Conservation (phyloP, 2,329 filamentous ascomycete species). For the Chalara sp. region DNA sequence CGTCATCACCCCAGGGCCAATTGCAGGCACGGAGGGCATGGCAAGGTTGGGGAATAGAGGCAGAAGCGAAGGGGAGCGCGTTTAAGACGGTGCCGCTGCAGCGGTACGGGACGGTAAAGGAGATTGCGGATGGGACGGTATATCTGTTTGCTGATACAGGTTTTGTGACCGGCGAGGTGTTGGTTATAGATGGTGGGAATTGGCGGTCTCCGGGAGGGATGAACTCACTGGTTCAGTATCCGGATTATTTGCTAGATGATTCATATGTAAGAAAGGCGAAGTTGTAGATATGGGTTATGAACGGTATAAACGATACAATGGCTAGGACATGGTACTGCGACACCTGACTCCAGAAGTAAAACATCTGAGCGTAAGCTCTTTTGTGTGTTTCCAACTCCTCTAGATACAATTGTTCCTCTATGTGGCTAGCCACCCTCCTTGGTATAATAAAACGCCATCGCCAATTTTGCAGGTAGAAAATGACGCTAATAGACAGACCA, state of each 20-base stretch:
- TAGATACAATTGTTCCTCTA: neutral
- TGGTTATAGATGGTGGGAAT: slow-evolving; percentile 61
- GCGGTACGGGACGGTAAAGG: slow-evolving; percentile 70
- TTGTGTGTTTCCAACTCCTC: neutral
- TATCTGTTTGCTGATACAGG: slow-evolving; percentile 82
- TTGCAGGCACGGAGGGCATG: slow-evolving; percentile 78
- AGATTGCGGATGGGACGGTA: slow-evolving; percentile 89
- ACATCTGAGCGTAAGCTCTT: neutral
- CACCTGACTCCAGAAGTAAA: neutral
- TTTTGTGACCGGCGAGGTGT: slow-evolving; percentile 75
- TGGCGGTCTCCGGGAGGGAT: slow-evolving; percentile 20
- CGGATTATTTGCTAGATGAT: slow-evolving; percentile 22
- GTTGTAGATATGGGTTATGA: slow-evolving; percentile 1
- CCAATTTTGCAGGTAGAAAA: too few species aligned
- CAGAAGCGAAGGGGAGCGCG: slow-evolving; percentile 15
- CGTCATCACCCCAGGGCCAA: slow-evolving; percentile 73
- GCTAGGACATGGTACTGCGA: too few species aligned
- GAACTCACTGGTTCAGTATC: slow-evolving; percentile 16
- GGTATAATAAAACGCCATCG: too few species aligned
- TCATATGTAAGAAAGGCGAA: slow-evolving; percentile 13
- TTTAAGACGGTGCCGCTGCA: slow-evolving; percentile 59
- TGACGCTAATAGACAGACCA: too few species aligned
- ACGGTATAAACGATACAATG: neutral
- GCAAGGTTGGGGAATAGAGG: slow-evolving; percentile 43
- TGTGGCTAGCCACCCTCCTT: neutral